These are phyloP conservation scores for Elongisporangium anandrum DNA, from an alignment of 352 stramenopile genomes.

Conservation along the genomic window DNA sequence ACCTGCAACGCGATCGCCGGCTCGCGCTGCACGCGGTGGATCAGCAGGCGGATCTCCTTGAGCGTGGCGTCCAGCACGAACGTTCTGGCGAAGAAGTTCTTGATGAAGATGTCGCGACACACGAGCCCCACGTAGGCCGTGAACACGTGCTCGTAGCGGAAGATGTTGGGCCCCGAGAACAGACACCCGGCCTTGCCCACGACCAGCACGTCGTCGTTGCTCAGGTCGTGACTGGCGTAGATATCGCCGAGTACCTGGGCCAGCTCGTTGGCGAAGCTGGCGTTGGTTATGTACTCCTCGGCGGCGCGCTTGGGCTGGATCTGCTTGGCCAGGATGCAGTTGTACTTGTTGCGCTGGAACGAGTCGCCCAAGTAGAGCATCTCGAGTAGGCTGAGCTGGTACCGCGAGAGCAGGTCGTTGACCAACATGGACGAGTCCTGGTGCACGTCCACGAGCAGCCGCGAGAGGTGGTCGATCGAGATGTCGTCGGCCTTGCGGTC, in stretches of 20 bases:
- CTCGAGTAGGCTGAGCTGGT: conserved; percentile 94
- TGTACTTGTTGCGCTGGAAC: conserved; percentile 96
- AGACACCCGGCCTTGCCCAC: conserved; percentile 93
- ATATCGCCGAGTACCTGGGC: conserved; percentile 94
- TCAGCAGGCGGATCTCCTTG: conserved; percentile 90
- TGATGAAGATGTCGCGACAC: conserved; percentile 96
- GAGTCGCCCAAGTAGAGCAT: conserved; percentile 95
- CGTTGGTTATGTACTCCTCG: conserved; percentile 93
- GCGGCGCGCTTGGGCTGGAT: conserved; percentile 95
- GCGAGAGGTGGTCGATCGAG: conserved; percentile 94
- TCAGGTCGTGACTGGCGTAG: conserved; percentile 92
- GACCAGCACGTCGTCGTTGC: conserved; percentile 92
- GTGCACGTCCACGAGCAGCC: conserved; percentile 96
- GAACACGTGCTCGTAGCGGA: conserved; percentile 94
- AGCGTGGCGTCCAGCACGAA: conserved; percentile 96
- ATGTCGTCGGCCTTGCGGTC: conserved; percentile 95
- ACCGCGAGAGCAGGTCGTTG: conserved; percentile 93
- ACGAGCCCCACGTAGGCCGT: conserved; percentile 95
- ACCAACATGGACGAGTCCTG: conserved; percentile 95
- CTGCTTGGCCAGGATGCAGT: conserved; percentile 96
- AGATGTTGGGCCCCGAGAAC: conserved; percentile 93
- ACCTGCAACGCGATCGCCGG: conserved; percentile 82
- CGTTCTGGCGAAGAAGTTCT: conserved; percentile 96
- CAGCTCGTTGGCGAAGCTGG: conserved; percentile 95
- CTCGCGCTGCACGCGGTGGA: conserved; percentile 86